Percentiles rank a stretch among this genome's conserved stretches.
phyloP scores from a whole-genome alignment of 2,329 filamentous ascomycete species.

The Phyllosticta capitalensis region DNA sequence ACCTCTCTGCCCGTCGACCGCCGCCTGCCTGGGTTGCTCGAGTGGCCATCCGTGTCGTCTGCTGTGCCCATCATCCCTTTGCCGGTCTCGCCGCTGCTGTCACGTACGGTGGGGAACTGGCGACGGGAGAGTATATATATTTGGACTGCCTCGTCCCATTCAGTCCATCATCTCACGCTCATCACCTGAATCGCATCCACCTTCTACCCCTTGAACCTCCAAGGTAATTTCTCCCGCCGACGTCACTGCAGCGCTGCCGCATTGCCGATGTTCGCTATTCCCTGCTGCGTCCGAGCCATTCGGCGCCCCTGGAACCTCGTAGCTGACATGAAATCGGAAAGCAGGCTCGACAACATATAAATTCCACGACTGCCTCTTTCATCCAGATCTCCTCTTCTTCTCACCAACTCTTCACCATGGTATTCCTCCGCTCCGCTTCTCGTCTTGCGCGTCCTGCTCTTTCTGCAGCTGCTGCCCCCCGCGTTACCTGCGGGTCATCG shows the following conservation, averaged over 20 bases:
- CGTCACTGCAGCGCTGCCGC: background rate
- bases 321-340: background rate
- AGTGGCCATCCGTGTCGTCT: background rate
- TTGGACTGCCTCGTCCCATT: background rate
- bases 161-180: background rate
- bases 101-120: background rate
- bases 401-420: constrained; percentile 34
- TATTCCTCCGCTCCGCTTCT: constrained; percentile 54
- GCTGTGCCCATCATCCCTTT: background rate
- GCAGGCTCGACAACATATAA: background rate
- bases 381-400: background rate
- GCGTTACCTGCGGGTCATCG: constrained; percentile 31
- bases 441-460: constrained; percentile 46
- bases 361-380: background rate
- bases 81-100: background rate
- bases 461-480: constrained; percentile 32
- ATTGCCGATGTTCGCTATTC: background rate
- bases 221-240: background rate
- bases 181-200: background rate
- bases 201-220: background rate
- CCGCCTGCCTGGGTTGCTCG: too few species aligned
- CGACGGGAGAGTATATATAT: background rate
- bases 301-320: background rate
- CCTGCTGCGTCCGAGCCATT: background rate
- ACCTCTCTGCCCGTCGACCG: background rate